Evolutionary conservation across 441 rosid species (phyloP).

Genomic region (Erysimum pusillum): DNA sequence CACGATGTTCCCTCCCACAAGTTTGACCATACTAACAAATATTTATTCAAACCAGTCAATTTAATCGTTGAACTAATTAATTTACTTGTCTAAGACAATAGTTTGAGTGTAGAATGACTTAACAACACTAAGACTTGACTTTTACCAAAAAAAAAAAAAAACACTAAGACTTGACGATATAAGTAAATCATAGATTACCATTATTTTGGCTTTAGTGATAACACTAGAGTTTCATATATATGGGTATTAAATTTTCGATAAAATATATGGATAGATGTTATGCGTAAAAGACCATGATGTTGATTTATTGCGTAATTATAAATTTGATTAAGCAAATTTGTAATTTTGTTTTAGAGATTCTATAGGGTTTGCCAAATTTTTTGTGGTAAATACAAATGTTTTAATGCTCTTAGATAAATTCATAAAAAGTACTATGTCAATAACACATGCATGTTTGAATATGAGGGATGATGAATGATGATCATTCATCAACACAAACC

Average conservation of each 20-base stretch:
- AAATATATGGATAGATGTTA: background rate
- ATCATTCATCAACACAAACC: background rate
- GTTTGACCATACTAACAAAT: background rate
- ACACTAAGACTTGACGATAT: background rate
- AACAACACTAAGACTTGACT: background rate
- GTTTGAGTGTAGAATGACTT: background rate
- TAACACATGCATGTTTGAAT: too few species aligned
- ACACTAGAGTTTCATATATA: background rate
- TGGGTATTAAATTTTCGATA: background rate
- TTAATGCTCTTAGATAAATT: too few species aligned
- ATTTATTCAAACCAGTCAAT: background rate
- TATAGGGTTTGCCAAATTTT: too few species aligned
- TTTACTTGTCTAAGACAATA: background rate
- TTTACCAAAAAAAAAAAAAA: too few species aligned
- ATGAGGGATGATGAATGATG: too few species aligned
- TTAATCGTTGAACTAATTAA: background rate
- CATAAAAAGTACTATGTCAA: too few species aligned
- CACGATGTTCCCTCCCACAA: constrained; percentile 4
- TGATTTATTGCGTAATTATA: too few species aligned
- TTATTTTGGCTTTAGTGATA: background rate
- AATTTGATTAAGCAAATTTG: too few species aligned
- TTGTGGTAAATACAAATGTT: too few species aligned
- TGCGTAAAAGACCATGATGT: background rate
- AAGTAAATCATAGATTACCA: background rate
- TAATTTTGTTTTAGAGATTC: too few species aligned